Evolutionary conservation across 1,139 yeast genomes (phyloP).

Genomic region (Diutina mesorugosa): DNA sequence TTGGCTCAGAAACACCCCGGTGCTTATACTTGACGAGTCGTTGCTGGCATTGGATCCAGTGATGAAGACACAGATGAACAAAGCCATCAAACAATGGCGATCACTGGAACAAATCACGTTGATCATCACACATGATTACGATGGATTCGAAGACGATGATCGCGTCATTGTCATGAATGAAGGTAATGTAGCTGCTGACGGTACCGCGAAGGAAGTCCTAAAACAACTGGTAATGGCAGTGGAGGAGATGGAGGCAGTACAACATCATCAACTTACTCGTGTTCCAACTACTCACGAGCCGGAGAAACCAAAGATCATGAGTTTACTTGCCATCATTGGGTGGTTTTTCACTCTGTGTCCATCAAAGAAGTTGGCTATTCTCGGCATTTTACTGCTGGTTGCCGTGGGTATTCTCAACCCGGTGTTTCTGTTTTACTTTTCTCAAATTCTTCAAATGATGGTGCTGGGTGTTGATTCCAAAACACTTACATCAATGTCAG

Average conservation of each 20-base stretch:
- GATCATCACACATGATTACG: conserved; percentile 65
- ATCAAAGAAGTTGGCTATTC: conserved; percentile 20
- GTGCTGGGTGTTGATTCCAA: conserved; percentile 11
- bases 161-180: conserved; percentile 41
- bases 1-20: conserved; percentile 51
- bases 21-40: conserved; percentile 76
- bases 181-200: conserved; percentile 22
- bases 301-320: conserved; percentile 11
- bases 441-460: conserved; percentile 51
- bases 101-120: conserved; percentile 52
- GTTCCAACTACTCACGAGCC: background rate
- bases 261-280: background rate
- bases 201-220: background rate
- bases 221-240: background rate
- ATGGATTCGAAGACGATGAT: conserved; percentile 42
- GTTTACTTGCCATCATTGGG: conserved; percentile 18
- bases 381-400: conserved; percentile 44
- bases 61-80: conserved; percentile 31
- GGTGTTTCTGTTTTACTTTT: conserved; percentile 62
- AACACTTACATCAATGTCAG: conserved; percentile 43
- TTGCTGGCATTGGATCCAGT: conserved; percentile 62
- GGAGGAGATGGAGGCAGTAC: background rate
- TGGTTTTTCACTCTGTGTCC: conserved; percentile 21
- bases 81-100: conserved; percentile 48
- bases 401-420: conserved; percentile 60